These are phyloP conservation scores for Pseudogymnoascus sp. DNA, from an alignment of 2,329 filamentous ascomycete species.

Conservation along the genomic window DNA sequence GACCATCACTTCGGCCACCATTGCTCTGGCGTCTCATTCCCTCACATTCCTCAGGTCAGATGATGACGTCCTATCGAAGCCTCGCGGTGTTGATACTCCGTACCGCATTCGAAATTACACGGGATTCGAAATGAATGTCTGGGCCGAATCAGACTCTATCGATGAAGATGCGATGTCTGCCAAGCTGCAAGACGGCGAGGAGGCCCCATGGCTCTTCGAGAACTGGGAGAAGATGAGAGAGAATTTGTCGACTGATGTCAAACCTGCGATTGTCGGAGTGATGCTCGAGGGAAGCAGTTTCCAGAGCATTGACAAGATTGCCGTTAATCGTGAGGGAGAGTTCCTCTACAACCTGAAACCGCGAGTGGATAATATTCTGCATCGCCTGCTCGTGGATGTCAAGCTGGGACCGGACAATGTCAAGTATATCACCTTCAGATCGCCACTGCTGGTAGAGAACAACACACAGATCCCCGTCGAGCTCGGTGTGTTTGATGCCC, in stretches of 20 bases:
- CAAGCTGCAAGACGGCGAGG: constrained; percentile 77
- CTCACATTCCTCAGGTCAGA: constrained; percentile 81
- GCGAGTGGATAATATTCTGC: constrained; percentile 73
- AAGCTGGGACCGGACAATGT: constrained; percentile 88
- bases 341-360: constrained; percentile 82
- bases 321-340: constrained; percentile 90
- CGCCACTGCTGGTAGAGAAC: constrained; percentile 86
- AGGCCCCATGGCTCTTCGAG: constrained; percentile 92
- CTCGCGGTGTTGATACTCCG: constrained; percentile 80
- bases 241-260: constrained; percentile 75
- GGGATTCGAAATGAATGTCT: constrained; percentile 79
- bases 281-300: constrained; percentile 90
- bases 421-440: constrained; percentile 94
- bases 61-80: constrained; percentile 88
- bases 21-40: constrained; percentile 86
- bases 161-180: constrained; percentile 59
- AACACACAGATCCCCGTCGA: constrained; percentile 95
- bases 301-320: constrained; percentile 78
- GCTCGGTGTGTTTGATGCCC: constrained; percentile 78
- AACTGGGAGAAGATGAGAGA: constrained; percentile 95
- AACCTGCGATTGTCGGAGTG: constrained; percentile 69
- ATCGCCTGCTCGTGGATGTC: constrained; percentile 86
- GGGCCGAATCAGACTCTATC: constrained; percentile 54
- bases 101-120: constrained; percentile 94
- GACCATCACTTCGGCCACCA: constrained; percentile 85